Base-by-base conservation (phyloP, 2,329 filamentous ascomycete species). In the Pseudocercospora musae region DNA sequence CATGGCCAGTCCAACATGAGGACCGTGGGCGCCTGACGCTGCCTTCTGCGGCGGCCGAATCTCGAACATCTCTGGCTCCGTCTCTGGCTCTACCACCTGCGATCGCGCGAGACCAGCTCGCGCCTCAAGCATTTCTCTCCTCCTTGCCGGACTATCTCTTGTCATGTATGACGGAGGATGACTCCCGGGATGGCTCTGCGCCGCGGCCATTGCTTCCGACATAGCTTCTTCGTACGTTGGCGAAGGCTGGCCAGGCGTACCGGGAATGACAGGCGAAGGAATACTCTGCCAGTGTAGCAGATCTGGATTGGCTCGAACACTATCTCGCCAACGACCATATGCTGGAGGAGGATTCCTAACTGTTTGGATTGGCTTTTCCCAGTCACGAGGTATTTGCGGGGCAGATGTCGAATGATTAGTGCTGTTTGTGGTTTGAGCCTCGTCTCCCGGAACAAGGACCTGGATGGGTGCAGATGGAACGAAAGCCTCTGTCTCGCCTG, bases 301-400 rank as follows among this genome's bases (percentile, higher is more conserved):
- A 71, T 94, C 86, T 1, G 92, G 92, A 70, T 96, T 89, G 31
- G 92, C 89, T 53, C 90, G 84, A 85, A 95, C 90, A 71, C 89
- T 94, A 75, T 88, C 87, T 57, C 91, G 83, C 90, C 91, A 96
- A 0, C 92, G 79, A 0, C 92, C 92, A 73, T 96, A 96, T 1
- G 91, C 91, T 0, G 93, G 92, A 3, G 93, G 92, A 8, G 87
- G 85, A 20, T 73, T 59, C 74, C 65, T 59, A 3, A 72, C 57
- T 9, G 52, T 57, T 2, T 61, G 40, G 27, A 67, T 37, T 11
- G 68, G 60, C 44, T 73, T 71, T 44, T 71, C 69, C 62, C 65
- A 71, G 21, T 64, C 59, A 23, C 64, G 58, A 37, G 53, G 60
- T 44, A 57, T 60, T 21, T 65, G 62, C 20, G 87, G 57, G 29